Percentiles rank a stretch among this genome's conserved stretches.
phyloP scores from a whole-genome alignment of 495 filamentous ascomycete genomes.

The Rhypophila decipiens region DNA sequence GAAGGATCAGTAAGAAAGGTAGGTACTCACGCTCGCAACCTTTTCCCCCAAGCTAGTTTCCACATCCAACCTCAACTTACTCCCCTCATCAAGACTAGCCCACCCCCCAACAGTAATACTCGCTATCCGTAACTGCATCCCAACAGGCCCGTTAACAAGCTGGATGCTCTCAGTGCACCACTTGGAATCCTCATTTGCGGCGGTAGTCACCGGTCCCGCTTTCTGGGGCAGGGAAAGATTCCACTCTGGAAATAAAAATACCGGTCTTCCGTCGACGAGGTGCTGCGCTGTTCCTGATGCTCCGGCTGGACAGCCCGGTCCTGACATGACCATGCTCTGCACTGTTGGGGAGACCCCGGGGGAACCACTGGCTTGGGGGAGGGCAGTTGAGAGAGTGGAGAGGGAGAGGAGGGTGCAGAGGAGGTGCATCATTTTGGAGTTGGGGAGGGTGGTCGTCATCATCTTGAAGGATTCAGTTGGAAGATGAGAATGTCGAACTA shows the following conservation, averaged over 20 bases:
- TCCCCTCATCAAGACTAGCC: conserved; percentile 13
- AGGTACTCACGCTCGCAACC: conserved; percentile 12
- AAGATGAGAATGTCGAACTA: no score
- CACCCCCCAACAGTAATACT: conserved; percentile 13
- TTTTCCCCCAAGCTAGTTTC: conserved; percentile 13
- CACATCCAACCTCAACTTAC: conserved; percentile 7
- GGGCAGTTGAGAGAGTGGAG: not conserved
- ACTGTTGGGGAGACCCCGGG: conserved; percentile 3
- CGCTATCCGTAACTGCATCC: conserved; percentile 16
- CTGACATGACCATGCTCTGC: conserved; percentile 17
- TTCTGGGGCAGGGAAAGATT: conserved; percentile 8
- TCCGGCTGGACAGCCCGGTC: conserved; percentile 20
- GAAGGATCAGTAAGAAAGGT: not conserved
- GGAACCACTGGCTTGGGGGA: not conserved
- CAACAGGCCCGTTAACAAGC: conserved; percentile 14
- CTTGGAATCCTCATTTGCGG: conserved; percentile 4
- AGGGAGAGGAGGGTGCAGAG: no score
- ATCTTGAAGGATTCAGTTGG: no score
- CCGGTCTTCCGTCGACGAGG: conserved; percentile 10
- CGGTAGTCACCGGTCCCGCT: no score
- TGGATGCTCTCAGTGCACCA: conserved; percentile 18
- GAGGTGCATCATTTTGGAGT: no score
- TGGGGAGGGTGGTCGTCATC: no score
- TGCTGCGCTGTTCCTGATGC: conserved; percentile 9
- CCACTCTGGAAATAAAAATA: conserved; percentile 20